Conservation (phyloP, 192 early-diverging fungal species). For the Linnemannia schmuckeri region DNA sequence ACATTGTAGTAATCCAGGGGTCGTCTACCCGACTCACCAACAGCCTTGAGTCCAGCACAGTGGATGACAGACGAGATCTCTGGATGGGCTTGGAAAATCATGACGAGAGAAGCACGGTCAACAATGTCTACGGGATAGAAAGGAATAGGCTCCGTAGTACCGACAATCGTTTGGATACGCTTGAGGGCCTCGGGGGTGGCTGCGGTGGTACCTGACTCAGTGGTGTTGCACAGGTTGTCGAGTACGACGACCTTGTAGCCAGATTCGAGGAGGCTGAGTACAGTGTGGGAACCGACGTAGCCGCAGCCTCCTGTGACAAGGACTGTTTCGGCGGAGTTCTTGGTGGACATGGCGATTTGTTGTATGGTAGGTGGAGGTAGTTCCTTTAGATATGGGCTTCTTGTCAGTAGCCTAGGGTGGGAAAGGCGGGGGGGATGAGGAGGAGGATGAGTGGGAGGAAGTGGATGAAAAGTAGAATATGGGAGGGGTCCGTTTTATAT, state of each 20-base stretch:
- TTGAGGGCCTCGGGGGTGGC: constrained; percentile 33
- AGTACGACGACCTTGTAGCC: constrained; percentile 90
- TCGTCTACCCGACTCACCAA: constrained; percentile 82
- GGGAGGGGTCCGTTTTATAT: neutral
- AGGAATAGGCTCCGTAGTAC: constrained; percentile 64
- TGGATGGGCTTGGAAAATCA: constrained; percentile 79
- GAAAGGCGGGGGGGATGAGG: neutral
- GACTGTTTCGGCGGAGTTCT: constrained; percentile 20
- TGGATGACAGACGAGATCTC: constrained; percentile 79
- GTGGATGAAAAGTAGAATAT: neutral
- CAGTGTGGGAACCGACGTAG: constrained; percentile 95
- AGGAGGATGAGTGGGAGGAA: neutral
- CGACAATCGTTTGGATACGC: constrained; percentile 25
- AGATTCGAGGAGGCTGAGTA: constrained; percentile 80
- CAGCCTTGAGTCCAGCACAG: constrained; percentile 90
- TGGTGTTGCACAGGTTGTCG: constrained; percentile 90
- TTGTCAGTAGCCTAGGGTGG: neutral
- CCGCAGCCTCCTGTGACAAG: constrained; percentile 85
- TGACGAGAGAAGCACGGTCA: constrained; percentile 72
- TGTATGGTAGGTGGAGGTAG: neutral
- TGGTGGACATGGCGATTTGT: neutral
- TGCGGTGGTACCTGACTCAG: constrained; percentile 8
- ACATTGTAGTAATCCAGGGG: constrained; percentile 94
- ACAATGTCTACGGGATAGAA: constrained; percentile 87
- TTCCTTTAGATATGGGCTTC: neutral